These are phyloP conservation scores for Komagataella pseudopastoris DNA, from an alignment of 805 yeast genomes.

Conservation along the genomic window DNA sequence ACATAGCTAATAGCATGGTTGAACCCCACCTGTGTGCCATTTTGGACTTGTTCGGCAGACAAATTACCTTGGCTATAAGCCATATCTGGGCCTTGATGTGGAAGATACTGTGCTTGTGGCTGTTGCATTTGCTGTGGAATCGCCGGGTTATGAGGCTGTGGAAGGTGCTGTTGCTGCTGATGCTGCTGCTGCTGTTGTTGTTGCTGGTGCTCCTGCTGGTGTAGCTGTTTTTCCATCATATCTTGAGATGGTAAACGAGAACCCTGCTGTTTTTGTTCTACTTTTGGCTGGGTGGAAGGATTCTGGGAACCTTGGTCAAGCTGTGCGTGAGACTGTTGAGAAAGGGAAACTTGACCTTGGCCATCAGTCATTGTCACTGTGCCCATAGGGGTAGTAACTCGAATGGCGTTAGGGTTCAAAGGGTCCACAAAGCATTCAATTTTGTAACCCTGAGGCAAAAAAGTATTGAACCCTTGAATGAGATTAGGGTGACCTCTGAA, in stretches of 20 bases:
- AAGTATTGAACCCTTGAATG: conserved; percentile 96
- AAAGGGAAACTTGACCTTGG: conserved; percentile 6
- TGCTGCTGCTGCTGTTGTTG: conserved; percentile 7
- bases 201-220: conserved; percentile 5
- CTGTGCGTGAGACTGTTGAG: conserved; percentile 4
- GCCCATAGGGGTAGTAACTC: conserved; percentile 93
- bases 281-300: conserved; percentile 2
- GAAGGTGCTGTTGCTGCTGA: conserved; percentile 2
- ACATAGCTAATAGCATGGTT: conserved; percentile 95
- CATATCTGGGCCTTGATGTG: conserved; percentile 4
- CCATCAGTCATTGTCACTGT: conserved; percentile 36
- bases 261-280: conserved; percentile 7
- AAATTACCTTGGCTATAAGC: conserved; percentile 3
- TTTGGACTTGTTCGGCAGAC: conserved; percentile 11
- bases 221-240: conserved; percentile 5
- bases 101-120: background rate
- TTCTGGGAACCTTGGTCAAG: conserved; percentile 2
- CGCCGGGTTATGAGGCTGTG: conserved; percentile 1
- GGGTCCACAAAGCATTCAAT: conserved; percentile 88
- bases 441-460: conserved; percentile 90
- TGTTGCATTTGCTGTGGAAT: conserved; percentile 3
- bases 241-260: background rate
- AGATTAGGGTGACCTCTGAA: conserved; percentile 89
- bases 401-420: conserved; percentile 79
- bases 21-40: conserved; percentile 74